Evolutionary conservation across 306 rosid genomes (phyloP), one percentile per base, ranked within the genome.

Genomic region (Castanea sativa): DNA sequence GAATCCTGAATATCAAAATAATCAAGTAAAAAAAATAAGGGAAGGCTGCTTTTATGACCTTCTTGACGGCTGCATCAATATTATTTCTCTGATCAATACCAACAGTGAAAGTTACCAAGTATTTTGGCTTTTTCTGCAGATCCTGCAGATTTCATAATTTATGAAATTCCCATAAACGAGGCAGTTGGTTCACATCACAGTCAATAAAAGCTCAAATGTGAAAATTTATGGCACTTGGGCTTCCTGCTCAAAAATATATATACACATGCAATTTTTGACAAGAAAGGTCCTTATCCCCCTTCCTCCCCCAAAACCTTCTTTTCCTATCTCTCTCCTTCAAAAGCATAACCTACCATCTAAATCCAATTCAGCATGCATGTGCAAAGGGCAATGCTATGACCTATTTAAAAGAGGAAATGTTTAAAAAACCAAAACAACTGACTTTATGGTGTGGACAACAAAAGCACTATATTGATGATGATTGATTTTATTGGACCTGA

Each of bases 71-170:
- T 60, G 93, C 92, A 61, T 96, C 78, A 74, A 96, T 93, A 80
- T 90, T 96, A 64, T 89, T 75, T 84, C 89, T 93, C 90, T 96
- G 99, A 64, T 87, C 87, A 80, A 86, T 78, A 75, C 99, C 99
- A 80, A 93, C 99, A 16, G 99, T 93, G 89, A 96, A 96, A 59
- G 99, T 90, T 69, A 93, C 86, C 83, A 96, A 87, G 87, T 96
- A 96, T 83, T 96, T 96, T 8, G 97, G 98, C 76, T 81, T 91
- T 83, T 79, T 91, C 87, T 55, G 80, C 84, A 95, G 85, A 83
- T 95, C 99, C 99, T 95, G 94, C 85, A 85, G n/a, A 79, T 80
- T 84, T 86, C 85, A 87, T 70, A 56, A 35, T 52, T 35, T 74
- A 75, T 55, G 82, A 35, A 76, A 83, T 78, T 85, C 71, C 77